phyloP scores from a whole-genome alignment of 2,329 filamentous ascomycete genomes.

The Aspergillus aculeatinus region DNA sequence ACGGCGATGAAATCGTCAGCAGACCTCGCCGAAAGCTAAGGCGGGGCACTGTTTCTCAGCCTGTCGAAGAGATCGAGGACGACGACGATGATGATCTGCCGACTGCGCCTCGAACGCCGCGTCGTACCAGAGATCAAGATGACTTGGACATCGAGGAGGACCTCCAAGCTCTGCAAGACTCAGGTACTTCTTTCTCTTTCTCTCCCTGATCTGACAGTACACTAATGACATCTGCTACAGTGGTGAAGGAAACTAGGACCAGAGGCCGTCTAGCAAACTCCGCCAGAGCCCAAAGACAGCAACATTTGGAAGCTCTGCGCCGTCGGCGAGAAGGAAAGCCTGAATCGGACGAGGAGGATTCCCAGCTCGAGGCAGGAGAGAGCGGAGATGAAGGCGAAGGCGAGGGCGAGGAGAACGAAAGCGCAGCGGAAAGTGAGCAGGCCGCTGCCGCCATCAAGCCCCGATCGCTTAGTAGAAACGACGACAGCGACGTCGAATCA shows the following conservation, averaged over 20 bases:
- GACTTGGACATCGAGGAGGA: slow-evolving; percentile 47
- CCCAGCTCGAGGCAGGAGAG: slow-evolving; percentile 18
- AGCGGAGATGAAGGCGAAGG: slow-evolving; percentile 25
- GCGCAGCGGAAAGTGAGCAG: slow-evolving; percentile 14
- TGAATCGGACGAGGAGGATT: slow-evolving; percentile 28
- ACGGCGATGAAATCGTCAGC: slow-evolving; percentile 28
- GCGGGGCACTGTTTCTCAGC: slow-evolving; percentile 24
- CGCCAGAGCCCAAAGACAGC: slow-evolving; percentile 38
- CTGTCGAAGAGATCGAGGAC: slow-evolving; percentile 27
- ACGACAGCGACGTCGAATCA: slow-evolving; percentile 34
- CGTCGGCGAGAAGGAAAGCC: slow-evolving; percentile 44
- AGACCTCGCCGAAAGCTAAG: slow-evolving; percentile 30
- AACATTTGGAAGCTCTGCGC: slow-evolving; percentile 44
- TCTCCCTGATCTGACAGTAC: not conserved
- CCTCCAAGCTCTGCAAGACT: slow-evolving; percentile 46
- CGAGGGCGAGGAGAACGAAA: slow-evolving; percentile 15
- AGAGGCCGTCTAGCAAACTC: slow-evolving; percentile 42
- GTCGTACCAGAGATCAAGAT: slow-evolving; percentile 30
- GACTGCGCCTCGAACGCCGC: slow-evolving; percentile 24
- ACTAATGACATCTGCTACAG: slow-evolving; percentile 19
- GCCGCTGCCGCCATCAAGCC: slow-evolving; percentile 15
- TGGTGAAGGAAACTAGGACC: slow-evolving; percentile 41
- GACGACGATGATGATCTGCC: slow-evolving; percentile 20
- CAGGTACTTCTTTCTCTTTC: slow-evolving; percentile 27
- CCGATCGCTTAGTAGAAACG: slow-evolving; percentile 16